A percentile compares a stretch with the other conserved stretches of the same genome.
These are phyloP conservation scores for Phytophthora vignae DNA, from an alignment of 352 stramenopile species.

Conservation along the genomic window DNA sequence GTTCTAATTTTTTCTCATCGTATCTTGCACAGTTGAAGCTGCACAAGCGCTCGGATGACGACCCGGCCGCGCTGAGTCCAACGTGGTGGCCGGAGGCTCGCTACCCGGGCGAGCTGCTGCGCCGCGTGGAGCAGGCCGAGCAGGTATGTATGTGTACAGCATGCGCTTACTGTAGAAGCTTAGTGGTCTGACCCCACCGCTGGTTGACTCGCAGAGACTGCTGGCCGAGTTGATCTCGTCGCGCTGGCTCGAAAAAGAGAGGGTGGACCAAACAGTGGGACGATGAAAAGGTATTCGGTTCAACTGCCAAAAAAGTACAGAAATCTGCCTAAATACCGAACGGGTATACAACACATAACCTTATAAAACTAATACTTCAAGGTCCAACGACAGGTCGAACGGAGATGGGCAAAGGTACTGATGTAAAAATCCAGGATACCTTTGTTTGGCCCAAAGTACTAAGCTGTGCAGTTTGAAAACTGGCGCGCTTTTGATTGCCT, in stretches of 20 bases:
- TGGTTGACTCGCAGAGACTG: constrained; percentile 4
- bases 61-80: constrained; percentile 17
- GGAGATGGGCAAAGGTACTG: too few species aligned
- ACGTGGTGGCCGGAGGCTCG: constrained; percentile 68
- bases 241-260: constrained; percentile 15
- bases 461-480: too few species aligned
- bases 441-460: too few species aligned
- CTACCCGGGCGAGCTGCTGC: constrained; percentile 44
- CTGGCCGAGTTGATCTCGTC: constrained; percentile 2
- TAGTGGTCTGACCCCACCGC: not conserved
- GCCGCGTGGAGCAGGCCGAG: constrained; percentile 52
- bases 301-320: constrained; percentile 7
- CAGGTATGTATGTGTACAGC: constrained; percentile 28
- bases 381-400: too few species aligned
- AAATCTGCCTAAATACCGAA: too few species aligned
- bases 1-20: constrained; percentile 21
- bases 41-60: constrained; percentile 32
- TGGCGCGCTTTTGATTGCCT: too few species aligned
- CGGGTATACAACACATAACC: too few species aligned
- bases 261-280: constrained; percentile 6
- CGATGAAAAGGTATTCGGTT: constrained; percentile 3
- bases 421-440: too few species aligned
- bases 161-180: not conserved
- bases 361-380: too few species aligned
- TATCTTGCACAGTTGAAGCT: constrained; percentile 38